Conservation (phyloP, 257 asterid species). For the Forsythia suspensa region DNA sequence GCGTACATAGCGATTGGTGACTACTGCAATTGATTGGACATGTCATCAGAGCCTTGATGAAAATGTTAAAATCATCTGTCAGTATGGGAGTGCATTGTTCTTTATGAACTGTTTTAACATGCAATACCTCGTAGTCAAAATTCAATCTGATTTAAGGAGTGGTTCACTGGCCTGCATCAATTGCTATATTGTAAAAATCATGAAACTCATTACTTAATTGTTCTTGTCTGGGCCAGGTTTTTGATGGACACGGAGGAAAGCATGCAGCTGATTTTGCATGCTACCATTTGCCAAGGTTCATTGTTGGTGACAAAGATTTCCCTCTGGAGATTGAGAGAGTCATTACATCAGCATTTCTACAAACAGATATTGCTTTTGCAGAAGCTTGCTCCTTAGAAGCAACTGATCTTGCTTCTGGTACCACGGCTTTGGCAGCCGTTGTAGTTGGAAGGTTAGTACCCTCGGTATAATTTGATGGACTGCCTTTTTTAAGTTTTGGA, state of each 20-base stretch:
- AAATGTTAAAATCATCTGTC: too few relatives aligned
- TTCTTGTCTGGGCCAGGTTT: constrained; percentile 57
- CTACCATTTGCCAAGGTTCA: constrained; percentile 77
- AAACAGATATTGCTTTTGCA: constrained; percentile 86
- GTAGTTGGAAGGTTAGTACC: constrained; percentile 71
- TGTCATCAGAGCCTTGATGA: too few relatives aligned
- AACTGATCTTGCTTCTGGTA: constrained; percentile 89
- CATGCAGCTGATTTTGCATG: constrained; percentile 97
- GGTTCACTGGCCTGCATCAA: neutral
- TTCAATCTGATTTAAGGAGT: neutral
- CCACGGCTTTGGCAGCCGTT: constrained; percentile 94
- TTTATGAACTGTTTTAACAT: too few relatives aligned
- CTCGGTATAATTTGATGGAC: too few relatives aligned
- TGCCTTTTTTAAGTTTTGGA: too few relatives aligned
- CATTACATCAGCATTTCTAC: constrained; percentile 76
- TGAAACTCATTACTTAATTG: neutral
- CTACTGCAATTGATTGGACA: neutral
- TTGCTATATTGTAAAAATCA: neutral
- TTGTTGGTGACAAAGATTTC: constrained; percentile 68
- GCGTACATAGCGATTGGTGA: neutral
- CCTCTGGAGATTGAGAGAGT: constrained; percentile 73
- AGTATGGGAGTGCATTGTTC: too few relatives aligned
- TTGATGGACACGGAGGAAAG: constrained; percentile 99
- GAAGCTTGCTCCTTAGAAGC: constrained; percentile 78
- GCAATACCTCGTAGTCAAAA: too few relatives aligned